Base-by-base conservation (phyloP, 257 asterid species). In the Oldenlandia corymbosa region DNA sequence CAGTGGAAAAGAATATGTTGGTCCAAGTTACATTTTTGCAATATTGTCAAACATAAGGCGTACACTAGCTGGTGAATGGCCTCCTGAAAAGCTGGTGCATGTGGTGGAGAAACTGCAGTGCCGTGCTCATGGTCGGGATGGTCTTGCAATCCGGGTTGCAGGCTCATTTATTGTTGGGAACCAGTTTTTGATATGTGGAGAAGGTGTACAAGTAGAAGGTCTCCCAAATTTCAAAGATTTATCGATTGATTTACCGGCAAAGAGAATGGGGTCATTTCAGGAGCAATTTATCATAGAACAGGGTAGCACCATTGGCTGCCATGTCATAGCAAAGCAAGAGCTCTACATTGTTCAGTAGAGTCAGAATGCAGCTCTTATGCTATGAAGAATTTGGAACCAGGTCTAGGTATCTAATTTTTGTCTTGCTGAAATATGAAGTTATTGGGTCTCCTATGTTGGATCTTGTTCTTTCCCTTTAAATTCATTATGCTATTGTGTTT, bases 41-140 rank as follows among this genome's bases (percentile, higher is more conserved):
- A 62, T 71, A 18, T 60, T 87, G 76, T 84, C 97, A 57, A 79
- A 73, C 65, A 89, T 89, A 23, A 89, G 97, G 21, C 74, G 75
- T 58, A 92, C 94, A 12, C 83, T 89, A 76, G 91, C 88, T 13
- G 99, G 99, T 11, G 95, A 89, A 50, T 85, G 97, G 97, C 88
- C 96, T 60, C 87, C 94, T 10, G 95, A 92, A 74, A 89, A 92
- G 83, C 95, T 89, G 16, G 96, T 89, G 62, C 99, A 92, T 70
- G 91, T 89, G 10, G 99, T 87, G 73, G 99, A 92, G 81, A 92
- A 89, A 73, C 91, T 92, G 37, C 99, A 92, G 62, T 92, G 99
- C 48, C 95, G 96, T 26, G 79, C 86, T 59, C 78, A 85, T 50
- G 84, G 94, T 62, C 72, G 79, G 43, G 78, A 80, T 23, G 96